Percentiles rank a stretch among this genome's conserved stretches.
phyloP scores from a whole-genome alignment of 371 early-diverging fungal species.

The Mucor circinelloides region DNA sequence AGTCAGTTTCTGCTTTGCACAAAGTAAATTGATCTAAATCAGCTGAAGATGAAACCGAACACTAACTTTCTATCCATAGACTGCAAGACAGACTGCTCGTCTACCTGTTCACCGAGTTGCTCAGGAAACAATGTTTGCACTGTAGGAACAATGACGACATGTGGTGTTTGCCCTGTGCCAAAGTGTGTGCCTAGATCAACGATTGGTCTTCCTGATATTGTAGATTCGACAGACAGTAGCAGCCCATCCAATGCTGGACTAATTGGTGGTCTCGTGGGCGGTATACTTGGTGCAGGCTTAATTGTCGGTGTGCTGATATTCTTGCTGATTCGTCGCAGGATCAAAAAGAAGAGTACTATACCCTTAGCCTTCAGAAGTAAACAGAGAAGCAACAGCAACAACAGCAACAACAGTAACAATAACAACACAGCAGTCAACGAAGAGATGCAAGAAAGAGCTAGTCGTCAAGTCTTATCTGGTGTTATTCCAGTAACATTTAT shows the following conservation, averaged over 20 bases:
- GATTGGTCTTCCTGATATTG: conserved; percentile 22
- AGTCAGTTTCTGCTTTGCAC: conserved; percentile 1
- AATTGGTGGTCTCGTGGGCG: conserved; percentile 48
- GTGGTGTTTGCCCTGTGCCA: conserved; percentile 44
- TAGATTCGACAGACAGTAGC: neutral
- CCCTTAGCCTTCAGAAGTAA: conserved; percentile 28
- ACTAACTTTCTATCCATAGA: neutral
- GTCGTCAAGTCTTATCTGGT: conserved; percentile 35
- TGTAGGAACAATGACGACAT: conserved; percentile 39
- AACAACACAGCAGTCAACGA: conserved; percentile 5
- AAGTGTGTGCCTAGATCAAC: conserved; percentile 33
- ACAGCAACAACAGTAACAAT: neutral
- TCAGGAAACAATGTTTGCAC: conserved; percentile 32
- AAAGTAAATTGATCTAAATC: conserved; percentile 7
- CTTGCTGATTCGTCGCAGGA: conserved; percentile 20
- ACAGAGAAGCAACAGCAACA: neutral
- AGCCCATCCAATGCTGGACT: conserved; percentile 27
- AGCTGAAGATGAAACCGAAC: neutral
- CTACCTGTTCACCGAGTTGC: conserved; percentile 36
- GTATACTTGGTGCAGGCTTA: conserved; percentile 26
- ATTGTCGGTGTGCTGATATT: conserved; percentile 25
- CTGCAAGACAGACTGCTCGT: conserved; percentile 31
- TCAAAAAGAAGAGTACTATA: conserved; percentile 26
- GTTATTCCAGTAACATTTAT: conserved; percentile 53
- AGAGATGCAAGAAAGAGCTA: conserved; percentile 10